Base-by-base conservation (phyloP, 495 filamentous ascomycete species). In the Aspergillus haitiensis region DNA sequence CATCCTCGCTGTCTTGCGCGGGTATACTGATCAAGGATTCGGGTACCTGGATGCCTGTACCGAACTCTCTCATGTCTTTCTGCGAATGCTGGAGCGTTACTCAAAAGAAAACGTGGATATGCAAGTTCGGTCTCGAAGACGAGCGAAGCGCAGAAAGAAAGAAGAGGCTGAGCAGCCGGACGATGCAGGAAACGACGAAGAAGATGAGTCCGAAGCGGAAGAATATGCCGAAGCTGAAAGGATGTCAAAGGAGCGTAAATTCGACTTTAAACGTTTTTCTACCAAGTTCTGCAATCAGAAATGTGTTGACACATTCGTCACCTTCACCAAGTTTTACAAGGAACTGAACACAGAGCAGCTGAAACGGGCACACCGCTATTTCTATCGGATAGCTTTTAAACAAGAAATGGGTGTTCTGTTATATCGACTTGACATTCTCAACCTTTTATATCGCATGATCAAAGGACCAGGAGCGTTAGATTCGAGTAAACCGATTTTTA, bases 341-440 rank as follows among this genome's bases (percentile, higher is more conserved):
- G 94, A 98, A 59, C 79, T 99, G n/a, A 78, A 84, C 58, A 76
- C 84, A 2, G 79, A 85, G 42, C 95, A 98, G 70, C 76, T 97
- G 50, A 99, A 98, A 75, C 86, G 95, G 5, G 90, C 88, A 21
- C 93, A 98, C 73, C 90, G 94, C 8, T 98, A 94, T 65, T 93
- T 99, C 72, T 93, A 98, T 63, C 87, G 94, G 2, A 83, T 96
- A 44, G 93, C 92, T 5, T 97, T 97, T 80, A 98, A 97, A 74
- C 87, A 92, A 66, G 91, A 96, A 46, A 86, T 94, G 78, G 87
- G 86, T 58, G 86, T 96, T 11, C 81, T 97, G 72, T 81, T 99
- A 3, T 97, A 91, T 68, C 86, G 95, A 5, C 75, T 97, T 3
- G 95, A 98, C 65, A 95, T 97, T 12, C 84, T 99, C 56, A 85